Conservation (phyloP, 2,329 filamentous ascomycete genomes). For the Penicillium sp. region DNA sequence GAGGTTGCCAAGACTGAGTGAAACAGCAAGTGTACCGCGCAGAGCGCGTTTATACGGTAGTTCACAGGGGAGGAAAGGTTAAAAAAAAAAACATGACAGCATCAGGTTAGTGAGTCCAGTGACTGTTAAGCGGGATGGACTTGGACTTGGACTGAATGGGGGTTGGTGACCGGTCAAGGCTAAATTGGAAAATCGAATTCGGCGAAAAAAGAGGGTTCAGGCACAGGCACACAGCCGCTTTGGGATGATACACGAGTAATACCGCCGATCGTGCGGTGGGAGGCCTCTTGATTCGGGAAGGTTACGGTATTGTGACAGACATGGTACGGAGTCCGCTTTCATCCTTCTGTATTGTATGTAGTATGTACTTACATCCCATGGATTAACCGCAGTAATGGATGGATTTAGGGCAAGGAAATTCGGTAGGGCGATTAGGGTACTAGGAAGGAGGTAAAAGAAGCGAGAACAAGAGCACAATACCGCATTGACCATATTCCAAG, state of each 20-base stretch:
- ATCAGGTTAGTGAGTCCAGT: neutral
- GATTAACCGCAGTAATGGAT: no score
- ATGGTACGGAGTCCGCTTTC: neutral
- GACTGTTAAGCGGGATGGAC: neutral
- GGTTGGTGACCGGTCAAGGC: neutral
- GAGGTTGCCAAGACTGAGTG: neutral
- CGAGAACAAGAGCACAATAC: no score
- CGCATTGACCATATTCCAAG: no score
- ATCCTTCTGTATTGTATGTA: no score
- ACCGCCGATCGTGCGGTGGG: slow-evolving; percentile 9
- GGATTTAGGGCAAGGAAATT: no score
- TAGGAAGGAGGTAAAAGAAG: no score
- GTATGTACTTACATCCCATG: no score
- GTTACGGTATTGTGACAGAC: slow-evolving; percentile 14
- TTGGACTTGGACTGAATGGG: neutral
- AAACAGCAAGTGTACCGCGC: slow-evolving; percentile 17
- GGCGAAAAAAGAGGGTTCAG: slow-evolving; percentile 12
- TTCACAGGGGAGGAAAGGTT: neutral
- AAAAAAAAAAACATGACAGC: neutral
- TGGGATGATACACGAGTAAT: slow-evolving; percentile 9
- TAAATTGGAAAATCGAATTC: neutral
- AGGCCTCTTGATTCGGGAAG: neutral
- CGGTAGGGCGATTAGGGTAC: no score
- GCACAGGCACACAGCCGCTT: slow-evolving; percentile 16
- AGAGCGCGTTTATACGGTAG: slow-evolving; percentile 18